phyloP scores from a whole-genome alignment of 495 filamentous ascomycete genomes.

The Pseudoneurospora amorphoporcata region DNA sequence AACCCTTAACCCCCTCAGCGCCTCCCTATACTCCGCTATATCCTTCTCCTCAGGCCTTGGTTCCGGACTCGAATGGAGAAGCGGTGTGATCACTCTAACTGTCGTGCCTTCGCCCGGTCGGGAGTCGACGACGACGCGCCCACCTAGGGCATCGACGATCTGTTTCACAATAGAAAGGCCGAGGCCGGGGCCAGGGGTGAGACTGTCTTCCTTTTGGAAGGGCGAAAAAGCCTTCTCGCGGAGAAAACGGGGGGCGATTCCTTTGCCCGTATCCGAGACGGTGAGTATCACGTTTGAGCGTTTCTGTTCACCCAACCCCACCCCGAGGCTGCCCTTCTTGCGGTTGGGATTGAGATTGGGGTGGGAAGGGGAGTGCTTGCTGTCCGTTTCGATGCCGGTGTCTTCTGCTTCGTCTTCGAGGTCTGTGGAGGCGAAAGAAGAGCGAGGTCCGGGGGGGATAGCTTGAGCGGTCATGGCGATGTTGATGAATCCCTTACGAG shows the following conservation, averaged over 20 bases:
- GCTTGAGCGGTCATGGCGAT: slow-evolving; percentile 41
- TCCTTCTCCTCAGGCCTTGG: slow-evolving; percentile 6
- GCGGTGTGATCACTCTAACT: slow-evolving; percentile 42
- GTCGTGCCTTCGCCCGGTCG: slow-evolving; percentile 47
- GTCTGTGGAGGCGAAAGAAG: neutral
- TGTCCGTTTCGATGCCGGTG: slow-evolving; percentile 15
- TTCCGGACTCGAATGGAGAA: slow-evolving; percentile 13
- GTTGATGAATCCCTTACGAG: slow-evolving; percentile 52
- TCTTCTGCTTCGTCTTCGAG: neutral
- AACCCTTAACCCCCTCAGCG: slow-evolving; percentile 26
- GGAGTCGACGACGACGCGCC: slow-evolving; percentile 50
- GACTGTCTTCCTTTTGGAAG: slow-evolving; percentile 60
- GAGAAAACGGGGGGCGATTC: slow-evolving; percentile 62
- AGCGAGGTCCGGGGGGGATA: neutral
- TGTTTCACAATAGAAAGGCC: slow-evolving; percentile 61
- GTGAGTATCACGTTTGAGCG: slow-evolving; percentile 28
- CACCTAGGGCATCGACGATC: slow-evolving; percentile 49
- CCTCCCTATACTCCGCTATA: slow-evolving; percentile 11
- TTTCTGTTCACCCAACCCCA: neutral
- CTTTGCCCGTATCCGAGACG: slow-evolving; percentile 55
- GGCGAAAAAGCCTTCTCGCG: slow-evolving; percentile 55
- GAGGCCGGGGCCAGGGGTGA: slow-evolving; percentile 57
- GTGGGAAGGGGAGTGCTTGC: slow-evolving; percentile 6
- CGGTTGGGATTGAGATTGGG: neutral
- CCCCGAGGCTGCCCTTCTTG: neutral